Evolutionary conservation across 768 basidiomycete species (phyloP).

Genomic region (Strobilomyces confusus): DNA sequence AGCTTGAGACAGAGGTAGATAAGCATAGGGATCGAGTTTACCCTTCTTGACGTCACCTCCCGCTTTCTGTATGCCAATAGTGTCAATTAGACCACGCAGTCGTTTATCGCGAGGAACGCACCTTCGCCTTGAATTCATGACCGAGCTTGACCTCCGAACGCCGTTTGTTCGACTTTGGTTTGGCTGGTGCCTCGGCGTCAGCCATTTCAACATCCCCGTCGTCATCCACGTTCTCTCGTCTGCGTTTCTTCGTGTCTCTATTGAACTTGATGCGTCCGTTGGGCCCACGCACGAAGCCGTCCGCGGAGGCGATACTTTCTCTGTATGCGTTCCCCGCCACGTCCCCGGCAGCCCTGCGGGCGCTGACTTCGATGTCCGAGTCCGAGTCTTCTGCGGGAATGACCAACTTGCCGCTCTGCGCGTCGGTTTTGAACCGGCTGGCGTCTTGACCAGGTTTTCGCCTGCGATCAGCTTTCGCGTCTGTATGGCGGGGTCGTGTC

Average conservation of each 20-base stretch:
- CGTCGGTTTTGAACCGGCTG: slow-evolving; percentile 81
- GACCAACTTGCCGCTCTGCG: slow-evolving; percentile 76
- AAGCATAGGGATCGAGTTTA: slow-evolving; percentile 89
- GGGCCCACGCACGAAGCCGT: slow-evolving; percentile 84
- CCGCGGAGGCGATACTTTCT: slow-evolving; percentile 77
- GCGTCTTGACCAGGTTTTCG: slow-evolving; percentile 86
- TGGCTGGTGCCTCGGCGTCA: slow-evolving; percentile 50
- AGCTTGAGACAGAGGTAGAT: slow-evolving; percentile 79
- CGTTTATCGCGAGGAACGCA: slow-evolving; percentile 33
- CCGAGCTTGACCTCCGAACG: slow-evolving; percentile 62
- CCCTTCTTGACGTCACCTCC: slow-evolving; percentile 90
- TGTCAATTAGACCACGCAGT: slow-evolving; percentile 5
- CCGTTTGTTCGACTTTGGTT: slow-evolving; percentile 45
- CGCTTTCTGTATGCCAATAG: slow-evolving; percentile 60
- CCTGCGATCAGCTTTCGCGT: slow-evolving; percentile 44
- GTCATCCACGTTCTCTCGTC: slow-evolving; percentile 61
- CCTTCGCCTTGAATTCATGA: slow-evolving; percentile 95
- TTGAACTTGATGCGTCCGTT: slow-evolving; percentile 91
- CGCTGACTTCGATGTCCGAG: slow-evolving; percentile 39
- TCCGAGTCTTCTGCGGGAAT: slow-evolving; percentile 58
- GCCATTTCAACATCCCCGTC: slow-evolving; percentile 73
- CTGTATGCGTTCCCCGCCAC: slow-evolving; percentile 75
- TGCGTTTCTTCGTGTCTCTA: slow-evolving; percentile 93
- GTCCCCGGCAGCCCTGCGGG: slow-evolving; percentile 44
- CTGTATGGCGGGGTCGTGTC: slow-evolving; percentile 29